Conservation (phyloP, 2,329 filamentous ascomycete species). For the Aspergillus calidoustus region DNA sequence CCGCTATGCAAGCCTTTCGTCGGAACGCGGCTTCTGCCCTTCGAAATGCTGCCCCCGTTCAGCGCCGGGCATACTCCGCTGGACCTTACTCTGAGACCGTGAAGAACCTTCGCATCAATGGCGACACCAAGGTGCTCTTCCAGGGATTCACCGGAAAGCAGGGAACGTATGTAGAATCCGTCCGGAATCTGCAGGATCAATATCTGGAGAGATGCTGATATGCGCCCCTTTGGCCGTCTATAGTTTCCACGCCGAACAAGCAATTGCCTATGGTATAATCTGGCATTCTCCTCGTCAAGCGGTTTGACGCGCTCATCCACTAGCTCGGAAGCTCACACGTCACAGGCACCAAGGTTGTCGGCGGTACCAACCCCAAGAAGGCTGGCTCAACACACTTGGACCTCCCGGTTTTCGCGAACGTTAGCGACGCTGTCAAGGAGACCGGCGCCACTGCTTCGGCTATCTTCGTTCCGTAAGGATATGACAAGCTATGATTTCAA, state of each 20-base stretch:
- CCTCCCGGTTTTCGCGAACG: conserved; percentile 89
- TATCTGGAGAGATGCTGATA: conserved; percentile 18
- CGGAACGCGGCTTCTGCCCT: conserved; percentile 73
- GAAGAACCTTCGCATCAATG: conserved; percentile 89
- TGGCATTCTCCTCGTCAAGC: conserved; percentile 23
- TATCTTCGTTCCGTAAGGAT: conserved; percentile 87
- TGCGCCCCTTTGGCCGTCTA: conserved; percentile 20
- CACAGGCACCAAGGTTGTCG: conserved; percentile 91
- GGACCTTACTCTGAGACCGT: conserved; percentile 73
- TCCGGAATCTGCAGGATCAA: conserved; percentile 36
- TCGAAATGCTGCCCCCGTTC: conserved; percentile 63
- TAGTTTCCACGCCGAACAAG: conserved; percentile 96
- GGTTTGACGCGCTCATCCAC: conserved; percentile 1
- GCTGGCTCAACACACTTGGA: conserved; percentile 87
- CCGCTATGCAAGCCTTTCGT: conserved; percentile 79
- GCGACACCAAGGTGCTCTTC: conserved; percentile 91
- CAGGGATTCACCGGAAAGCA: conserved; percentile 98
- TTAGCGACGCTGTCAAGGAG: conserved; percentile 84
- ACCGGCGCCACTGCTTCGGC: conserved; percentile 90
- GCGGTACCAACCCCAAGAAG: conserved; percentile 99
- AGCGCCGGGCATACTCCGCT: conserved; percentile 77
- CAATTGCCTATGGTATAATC: conserved; percentile 89
- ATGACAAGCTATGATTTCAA: not conserved
- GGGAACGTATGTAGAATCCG: conserved; percentile 74
- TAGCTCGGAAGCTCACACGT: conserved; percentile 31